Base-by-base conservation (phyloP, 192 early-diverging fungal species). In the Linnemannia exigua region DNA sequence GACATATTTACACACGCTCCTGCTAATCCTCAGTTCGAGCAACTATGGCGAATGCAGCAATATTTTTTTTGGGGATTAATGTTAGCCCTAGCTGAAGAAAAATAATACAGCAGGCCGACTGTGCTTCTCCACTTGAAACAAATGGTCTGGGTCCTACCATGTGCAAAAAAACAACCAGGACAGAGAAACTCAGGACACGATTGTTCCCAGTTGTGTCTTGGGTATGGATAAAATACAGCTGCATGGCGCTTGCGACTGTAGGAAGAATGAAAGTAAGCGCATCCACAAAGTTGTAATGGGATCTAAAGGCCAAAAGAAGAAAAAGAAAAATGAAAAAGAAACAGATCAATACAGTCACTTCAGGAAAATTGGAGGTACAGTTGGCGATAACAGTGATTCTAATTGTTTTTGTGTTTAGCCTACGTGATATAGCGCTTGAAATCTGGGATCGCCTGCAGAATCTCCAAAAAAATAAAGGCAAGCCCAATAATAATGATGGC, bases 271-370 rank as follows among this genome's bases (percentile, higher is more conserved):
- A 81, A 5, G 74, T 67, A 31, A 76, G 3, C 25, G 71, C 12
- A 36, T 81, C 80, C 37, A 75, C 37, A 19, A 75, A 3, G 28
- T 76, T 81, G 67, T 76, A 81, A 44, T 36, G n/a, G 8, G 80
- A 81, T 46, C 73, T 79, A 50, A n/a, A 5, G 20, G 9, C 20
- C 22, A 22, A 54, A 54, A 1, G 22, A 51, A 51, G 15, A 1
- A 51, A 51, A 50, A 51, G 20, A 51, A 51, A 51, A 51, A 51
- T 19, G 50, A 51, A 51, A 11, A 51, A 20, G n/a, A n/a, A 54
- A n/a, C 52, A 54, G 20, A n/a, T 20, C 20, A 54, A 25, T n/a
- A n/a, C n/a, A n/a, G n/a, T n/a, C n/a, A n/a, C n/a, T n/a, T n/a
- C n/a, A n/a, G 52, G 8, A 54, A 54, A 6, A 7, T 54, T n/a